Evolutionary conservation across 2,329 filamentous ascomycete genomes (phyloP).

Genomic region (Diaporthe caulivora): DNA sequence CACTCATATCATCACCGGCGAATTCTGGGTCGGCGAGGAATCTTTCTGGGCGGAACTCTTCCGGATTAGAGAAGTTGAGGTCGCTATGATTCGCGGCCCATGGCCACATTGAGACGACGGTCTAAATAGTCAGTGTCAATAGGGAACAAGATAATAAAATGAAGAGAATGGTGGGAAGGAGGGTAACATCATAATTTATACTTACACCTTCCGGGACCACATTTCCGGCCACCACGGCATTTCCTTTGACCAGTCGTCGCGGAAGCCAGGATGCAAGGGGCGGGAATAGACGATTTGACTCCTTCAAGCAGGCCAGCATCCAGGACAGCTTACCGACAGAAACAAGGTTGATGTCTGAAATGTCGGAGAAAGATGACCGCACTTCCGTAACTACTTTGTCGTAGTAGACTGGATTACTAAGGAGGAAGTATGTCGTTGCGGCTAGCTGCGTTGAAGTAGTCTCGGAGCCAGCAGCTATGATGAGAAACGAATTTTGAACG

Average conservation of each 20-base stretch:
- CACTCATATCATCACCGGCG: not conserved
- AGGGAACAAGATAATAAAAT: too few relatives aligned
- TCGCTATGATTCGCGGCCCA: not conserved
- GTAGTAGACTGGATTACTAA: not conserved
- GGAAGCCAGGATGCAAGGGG: not conserved
- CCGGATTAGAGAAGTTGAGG: not conserved
- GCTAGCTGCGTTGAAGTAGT: not conserved
- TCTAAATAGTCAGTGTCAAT: not conserved
- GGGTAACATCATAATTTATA: too few relatives aligned
- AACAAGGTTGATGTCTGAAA: not conserved
- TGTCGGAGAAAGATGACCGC: not conserved
- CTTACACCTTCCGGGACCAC: not conserved
- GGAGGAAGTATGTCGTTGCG: not conserved
- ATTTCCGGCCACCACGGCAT: not conserved
- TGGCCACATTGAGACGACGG: not conserved
- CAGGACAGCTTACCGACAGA: not conserved
- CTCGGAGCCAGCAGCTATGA: not conserved
- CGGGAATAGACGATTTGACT: not conserved
- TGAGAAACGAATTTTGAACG: not conserved
- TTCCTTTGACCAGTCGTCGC: not conserved
- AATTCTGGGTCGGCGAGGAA: not conserved
- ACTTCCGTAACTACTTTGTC: not conserved
- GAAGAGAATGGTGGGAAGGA: too few relatives aligned
- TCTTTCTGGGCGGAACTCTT: not conserved
- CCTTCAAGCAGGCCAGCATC: not conserved